A percentile compares a stretch with the other conserved stretches of the same genome.
phyloP scores from a whole-genome alignment of 306 rosid genomes.

The Albizia julibrissin region DNA sequence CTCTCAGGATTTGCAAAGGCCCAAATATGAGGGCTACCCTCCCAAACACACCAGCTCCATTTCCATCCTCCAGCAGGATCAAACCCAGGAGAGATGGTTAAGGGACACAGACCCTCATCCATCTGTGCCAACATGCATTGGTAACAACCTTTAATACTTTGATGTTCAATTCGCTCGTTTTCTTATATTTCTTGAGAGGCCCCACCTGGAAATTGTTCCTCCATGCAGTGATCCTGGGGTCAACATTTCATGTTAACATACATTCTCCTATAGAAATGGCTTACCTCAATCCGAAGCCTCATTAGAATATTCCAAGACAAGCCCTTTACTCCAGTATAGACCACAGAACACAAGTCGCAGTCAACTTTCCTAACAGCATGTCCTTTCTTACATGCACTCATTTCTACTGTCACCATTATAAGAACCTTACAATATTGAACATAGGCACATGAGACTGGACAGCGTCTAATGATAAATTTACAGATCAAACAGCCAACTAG shows the following conservation, averaged over 20 bases:
- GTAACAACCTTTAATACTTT: neutral
- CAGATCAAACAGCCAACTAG: constrained; percentile 15
- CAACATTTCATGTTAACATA: too few relatives aligned
- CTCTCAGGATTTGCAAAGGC: too few relatives aligned
- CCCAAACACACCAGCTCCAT: too few relatives aligned
- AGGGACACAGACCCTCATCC: too few relatives aligned
- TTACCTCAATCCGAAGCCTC: neutral
- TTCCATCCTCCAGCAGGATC: too few relatives aligned
- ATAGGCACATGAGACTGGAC: neutral
- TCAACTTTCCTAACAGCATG: neutral
- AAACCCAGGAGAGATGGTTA: too few relatives aligned
- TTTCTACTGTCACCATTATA: neutral
- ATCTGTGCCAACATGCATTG: too few relatives aligned
- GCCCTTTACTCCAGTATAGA: neutral
- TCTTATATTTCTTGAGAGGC: neutral
- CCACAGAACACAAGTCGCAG: neutral
- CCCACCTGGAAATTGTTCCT: neutral
- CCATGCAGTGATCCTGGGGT: neutral
- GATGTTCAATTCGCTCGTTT: neutral
- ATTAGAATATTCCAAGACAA: neutral
- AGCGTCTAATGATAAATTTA: neutral
- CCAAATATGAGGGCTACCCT: too few relatives aligned
- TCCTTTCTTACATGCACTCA: neutral
- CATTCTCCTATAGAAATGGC: neutral
- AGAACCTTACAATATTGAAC: neutral